phyloP scores from a whole-genome alignment of 768 basidiomycete species.

The Naganishia randhawae region DNA sequence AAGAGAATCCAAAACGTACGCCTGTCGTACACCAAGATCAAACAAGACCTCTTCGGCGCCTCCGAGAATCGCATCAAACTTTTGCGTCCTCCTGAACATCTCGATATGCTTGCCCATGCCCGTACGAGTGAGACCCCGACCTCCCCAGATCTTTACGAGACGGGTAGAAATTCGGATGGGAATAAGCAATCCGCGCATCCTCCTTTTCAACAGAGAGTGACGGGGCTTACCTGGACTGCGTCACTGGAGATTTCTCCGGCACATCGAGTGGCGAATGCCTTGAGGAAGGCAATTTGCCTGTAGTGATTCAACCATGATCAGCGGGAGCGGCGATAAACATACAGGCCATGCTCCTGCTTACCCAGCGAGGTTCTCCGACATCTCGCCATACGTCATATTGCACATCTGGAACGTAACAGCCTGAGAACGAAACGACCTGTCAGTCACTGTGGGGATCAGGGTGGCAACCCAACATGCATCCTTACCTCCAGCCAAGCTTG shows the following conservation, averaged over 20 bases:
- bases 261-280: constrained; percentile 69
- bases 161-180: neutral
- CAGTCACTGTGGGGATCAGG: neutral
- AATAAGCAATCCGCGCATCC: too few relatives aligned
- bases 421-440: neutral
- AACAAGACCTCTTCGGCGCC: constrained; percentile 38
- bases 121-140: constrained; percentile 73
- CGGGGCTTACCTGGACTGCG: constrained; percentile 56
- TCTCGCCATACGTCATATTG: constrained; percentile 76
- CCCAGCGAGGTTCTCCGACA: constrained; percentile 71
- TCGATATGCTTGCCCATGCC: constrained; percentile 55
- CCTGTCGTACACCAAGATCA: constrained; percentile 49
- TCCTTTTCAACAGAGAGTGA: neutral
- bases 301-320: neutral
- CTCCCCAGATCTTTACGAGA: constrained; percentile 63
- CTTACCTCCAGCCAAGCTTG: constrained; percentile 74
- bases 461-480: neutral
- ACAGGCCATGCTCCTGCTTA: constrained; percentile 46
- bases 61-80: constrained; percentile 49
- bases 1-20: constrained; percentile 30
- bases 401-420: constrained; percentile 82
- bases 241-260: constrained; percentile 78
- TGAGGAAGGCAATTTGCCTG: constrained; percentile 69
- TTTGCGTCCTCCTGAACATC: constrained; percentile 48
- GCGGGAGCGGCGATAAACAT: too few relatives aligned